Evolutionary conservation across 352 stramenopile genomes (phyloP), one percentile per base, ranked within the genome.

Genomic region (Pythium insidiosum): DNA sequence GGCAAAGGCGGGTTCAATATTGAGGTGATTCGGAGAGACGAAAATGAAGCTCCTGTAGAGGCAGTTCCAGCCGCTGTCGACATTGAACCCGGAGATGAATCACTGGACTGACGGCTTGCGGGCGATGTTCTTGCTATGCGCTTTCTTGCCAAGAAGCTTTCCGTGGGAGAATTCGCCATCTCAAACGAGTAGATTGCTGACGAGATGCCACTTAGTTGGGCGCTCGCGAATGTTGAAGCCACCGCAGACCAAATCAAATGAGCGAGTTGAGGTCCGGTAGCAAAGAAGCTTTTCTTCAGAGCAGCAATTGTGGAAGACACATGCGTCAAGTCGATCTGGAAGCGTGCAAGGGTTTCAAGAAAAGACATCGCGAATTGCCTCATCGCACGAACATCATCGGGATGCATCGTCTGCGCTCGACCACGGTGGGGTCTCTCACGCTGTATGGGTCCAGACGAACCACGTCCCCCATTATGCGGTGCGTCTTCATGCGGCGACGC

Each of bases 231-330:
- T 1, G 73, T 89, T 9, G 71, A 76, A 25, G 72, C 60, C 5
- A 89, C 69, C 0, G 76, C 64, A 4, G 68, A 85, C 76, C 76
- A 89, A 39, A 89, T 87, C 13, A 89, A 68, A 47, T 89, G 76
- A 1, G 76, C 64, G 6, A 87, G 48, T 43, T 89, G 73, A 10
- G 76, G 71, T 6, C 73, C 76, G 0, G 68, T 81, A 18, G 70
- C 79, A 22, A 81, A 76, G 31, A 87, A 87, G 16, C 76, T 71
- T 40, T 78, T 82, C 59, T 82, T 89, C 7, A 89, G 31, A 6
- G 67, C 58, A 15, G 30, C 63, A 59, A 84, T 82, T 1, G 73
- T 73, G 36, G 60, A 61, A 20, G 61, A 47, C 36, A 82, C 43
- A 16, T 79, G 47, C 3, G 63, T 65, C 63, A 83, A 66, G 29